Conservation (phyloP, 139 green algal genomes). For the Pleodorina starrii region DNA sequence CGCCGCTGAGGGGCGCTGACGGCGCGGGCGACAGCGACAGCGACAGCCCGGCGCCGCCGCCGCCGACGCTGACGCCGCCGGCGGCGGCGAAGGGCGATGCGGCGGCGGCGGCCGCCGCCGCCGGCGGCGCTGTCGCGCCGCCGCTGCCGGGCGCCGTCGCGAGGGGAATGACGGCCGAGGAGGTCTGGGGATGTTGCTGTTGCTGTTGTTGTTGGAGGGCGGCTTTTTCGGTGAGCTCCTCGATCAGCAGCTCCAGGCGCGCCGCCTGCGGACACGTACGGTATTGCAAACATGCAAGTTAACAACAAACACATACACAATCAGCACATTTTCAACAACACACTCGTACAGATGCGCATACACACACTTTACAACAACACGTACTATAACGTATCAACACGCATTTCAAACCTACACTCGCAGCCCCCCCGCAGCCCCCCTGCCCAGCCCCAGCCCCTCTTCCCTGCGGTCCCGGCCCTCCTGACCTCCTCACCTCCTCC, state of each 20-base stretch:
- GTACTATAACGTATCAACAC: no score
- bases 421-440: neutral
- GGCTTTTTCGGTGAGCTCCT: conserved; percentile 27
- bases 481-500: conserved; percentile 39
- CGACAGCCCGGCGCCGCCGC: neutral
- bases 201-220: conserved; percentile 17
- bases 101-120: no score
- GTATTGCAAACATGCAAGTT: neutral
- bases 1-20: neutral
- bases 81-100: conserved; percentile 1
- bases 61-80: neutral
- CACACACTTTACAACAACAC: no score
- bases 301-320: neutral
- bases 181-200: no score
- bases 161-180: no score
- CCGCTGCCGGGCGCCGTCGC: no score
- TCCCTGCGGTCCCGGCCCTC: neutral
- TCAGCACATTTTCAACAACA: neutral
- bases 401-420: no score
- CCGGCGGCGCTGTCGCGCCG: no score
- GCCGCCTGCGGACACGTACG: neutral
- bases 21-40: neutral
- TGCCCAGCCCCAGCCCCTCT: neutral
- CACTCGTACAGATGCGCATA: no score
- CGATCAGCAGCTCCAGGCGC: conserved; percentile 28